phyloP scores from a whole-genome alignment of 805 yeast species.

The Metschnikowia shivogae region DNA sequence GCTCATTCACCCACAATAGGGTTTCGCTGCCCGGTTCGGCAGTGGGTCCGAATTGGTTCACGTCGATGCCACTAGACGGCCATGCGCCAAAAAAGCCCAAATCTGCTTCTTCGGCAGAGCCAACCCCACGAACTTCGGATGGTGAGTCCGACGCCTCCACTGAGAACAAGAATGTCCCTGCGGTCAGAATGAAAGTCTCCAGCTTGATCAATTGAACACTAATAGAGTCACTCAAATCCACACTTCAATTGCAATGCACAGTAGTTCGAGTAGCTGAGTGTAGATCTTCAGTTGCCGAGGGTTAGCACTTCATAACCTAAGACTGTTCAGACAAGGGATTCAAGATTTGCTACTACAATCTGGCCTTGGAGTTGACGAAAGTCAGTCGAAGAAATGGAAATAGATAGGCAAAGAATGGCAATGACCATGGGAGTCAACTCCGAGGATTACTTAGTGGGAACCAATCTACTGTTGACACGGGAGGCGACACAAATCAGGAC shows the following conservation, averaged over 20 bases:
- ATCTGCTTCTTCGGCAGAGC: background rate
- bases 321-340: no score
- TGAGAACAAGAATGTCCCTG: background rate
- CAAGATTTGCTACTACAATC: no score
- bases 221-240: background rate
- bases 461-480: no score
- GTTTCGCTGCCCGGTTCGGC: background rate
- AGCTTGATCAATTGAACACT: conserved; percentile 12
- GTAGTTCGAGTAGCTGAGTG: no score
- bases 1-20: background rate
- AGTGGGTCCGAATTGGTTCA: background rate
- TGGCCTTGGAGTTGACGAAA: no score
- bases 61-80: background rate
- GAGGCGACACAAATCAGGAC: no score
- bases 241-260: background rate
- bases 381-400: no score
- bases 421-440: no score
- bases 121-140: conserved; percentile 1
- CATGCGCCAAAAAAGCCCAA: background rate
- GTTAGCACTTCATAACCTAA: no score
- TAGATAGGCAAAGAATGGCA: no score
- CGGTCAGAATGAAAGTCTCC: conserved; percentile 13
- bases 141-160: conserved; percentile 1
- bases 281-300: background rate
- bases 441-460: no score